These are phyloP conservation scores for Plantago major DNA, from an alignment of 257 asterid species.

Conservation along the genomic window DNA sequence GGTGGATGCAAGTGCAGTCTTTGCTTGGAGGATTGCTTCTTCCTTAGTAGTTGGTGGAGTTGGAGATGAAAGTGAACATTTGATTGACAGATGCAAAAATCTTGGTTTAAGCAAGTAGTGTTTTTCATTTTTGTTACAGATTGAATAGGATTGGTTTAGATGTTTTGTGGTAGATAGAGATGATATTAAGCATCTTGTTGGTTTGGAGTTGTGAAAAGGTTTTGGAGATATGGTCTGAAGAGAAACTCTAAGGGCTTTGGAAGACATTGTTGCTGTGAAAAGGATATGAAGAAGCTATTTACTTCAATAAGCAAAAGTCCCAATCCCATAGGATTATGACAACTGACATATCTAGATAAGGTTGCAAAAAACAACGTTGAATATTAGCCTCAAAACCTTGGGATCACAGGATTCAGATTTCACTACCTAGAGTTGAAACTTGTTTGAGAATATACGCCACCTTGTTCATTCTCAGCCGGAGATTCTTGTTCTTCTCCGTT, in stretches of 20 bases:
- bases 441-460: too few relatives aligned
- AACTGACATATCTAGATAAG: too few relatives aligned
- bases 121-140: conserved; percentile 16
- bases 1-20: conserved; percentile 56
- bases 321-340: too few relatives aligned
- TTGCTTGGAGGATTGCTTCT: conserved; percentile 85
- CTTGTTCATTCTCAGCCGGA: too few relatives aligned
- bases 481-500: too few relatives aligned
- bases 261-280: conserved; percentile 33
- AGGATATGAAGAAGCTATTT: background rate
- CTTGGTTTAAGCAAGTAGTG: conserved; percentile 25
- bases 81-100: conserved; percentile 21
- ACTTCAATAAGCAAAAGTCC: too few relatives aligned
- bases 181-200: conserved; percentile 14
- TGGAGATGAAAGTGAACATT: conserved; percentile 49
- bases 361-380: too few relatives aligned
- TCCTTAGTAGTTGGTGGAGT: conserved; percentile 71
- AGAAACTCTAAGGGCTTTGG: conserved; percentile 30
- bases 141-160: conserved; percentile 12
- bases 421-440: too few relatives aligned
- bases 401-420: too few relatives aligned
- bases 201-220: conserved; percentile 19
- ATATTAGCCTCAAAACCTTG: too few relatives aligned
- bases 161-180: conserved; percentile 13
- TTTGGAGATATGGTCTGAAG: conserved; percentile 24